Conservation (phyloP, 2,329 filamentous ascomycete species). For the Diplodia intermedia region DNA sequence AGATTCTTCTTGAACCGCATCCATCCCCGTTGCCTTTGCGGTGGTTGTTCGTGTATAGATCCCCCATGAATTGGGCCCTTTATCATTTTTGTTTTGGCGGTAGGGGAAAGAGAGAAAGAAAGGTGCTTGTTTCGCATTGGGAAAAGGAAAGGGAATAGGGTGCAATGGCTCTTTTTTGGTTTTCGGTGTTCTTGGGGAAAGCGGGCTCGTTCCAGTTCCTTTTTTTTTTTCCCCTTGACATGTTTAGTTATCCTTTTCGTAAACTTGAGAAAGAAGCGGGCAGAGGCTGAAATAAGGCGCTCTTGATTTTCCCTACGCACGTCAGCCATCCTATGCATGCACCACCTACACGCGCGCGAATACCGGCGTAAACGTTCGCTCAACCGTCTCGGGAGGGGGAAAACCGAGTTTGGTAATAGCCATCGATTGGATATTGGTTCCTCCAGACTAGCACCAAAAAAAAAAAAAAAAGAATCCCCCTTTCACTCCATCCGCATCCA, state of each 20-base stretch:
- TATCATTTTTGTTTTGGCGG: neutral
- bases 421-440: neutral
- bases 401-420: neutral
- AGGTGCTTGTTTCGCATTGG: neutral
- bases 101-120: neutral
- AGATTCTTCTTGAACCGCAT: neutral
- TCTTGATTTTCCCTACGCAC: neutral
- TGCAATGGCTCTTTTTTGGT: neutral
- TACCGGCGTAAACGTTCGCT: too few relatives aligned
- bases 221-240: neutral
- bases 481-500: neutral
- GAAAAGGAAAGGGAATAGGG: neutral
- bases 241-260: neutral
- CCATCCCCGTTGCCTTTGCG: neutral
- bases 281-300: neutral
- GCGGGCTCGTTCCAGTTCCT: neutral
- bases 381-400: neutral
- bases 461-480: neutral
- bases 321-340: neutral
- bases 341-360: neutral
- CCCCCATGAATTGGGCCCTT: neutral
- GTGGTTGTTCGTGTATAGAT: neutral
- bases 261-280: neutral
- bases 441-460: neutral
- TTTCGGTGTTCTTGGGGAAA: neutral